phyloP scores from a whole-genome alignment of 371 early-diverging fungal species.

The Smittium culicis region DNA sequence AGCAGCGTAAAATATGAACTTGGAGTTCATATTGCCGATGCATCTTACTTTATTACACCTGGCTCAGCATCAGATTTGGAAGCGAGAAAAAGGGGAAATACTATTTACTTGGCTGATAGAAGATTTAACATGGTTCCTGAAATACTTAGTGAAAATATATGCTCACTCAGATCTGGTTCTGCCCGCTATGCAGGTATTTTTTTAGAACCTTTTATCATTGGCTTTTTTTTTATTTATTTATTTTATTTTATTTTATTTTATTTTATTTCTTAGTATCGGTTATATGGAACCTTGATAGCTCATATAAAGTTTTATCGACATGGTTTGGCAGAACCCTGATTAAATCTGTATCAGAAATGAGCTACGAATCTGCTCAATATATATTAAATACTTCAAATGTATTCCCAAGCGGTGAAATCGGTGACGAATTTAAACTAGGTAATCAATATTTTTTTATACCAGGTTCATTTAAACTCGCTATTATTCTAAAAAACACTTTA shows the following conservation, averaged over 20 bases:
- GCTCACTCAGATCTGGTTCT: conserved; percentile 65
- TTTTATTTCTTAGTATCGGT: conserved; percentile 41
- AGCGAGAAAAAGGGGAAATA: conserved; percentile 78
- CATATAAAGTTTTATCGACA: conserved; percentile 33
- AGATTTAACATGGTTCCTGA: conserved; percentile 96
- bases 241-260: neutral
- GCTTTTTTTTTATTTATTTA: conserved; percentile 22
- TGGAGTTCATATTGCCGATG: conserved; percentile 97
- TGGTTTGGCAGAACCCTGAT: conserved; percentile 80
- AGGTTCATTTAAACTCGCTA: neutral
- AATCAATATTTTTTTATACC: no score
- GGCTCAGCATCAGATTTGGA: conserved; percentile 72
- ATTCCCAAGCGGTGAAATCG: conserved; percentile 17
- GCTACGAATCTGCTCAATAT: conserved; percentile 87
- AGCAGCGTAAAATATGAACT: conserved; percentile 41
- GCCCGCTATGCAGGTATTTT: conserved; percentile 47
- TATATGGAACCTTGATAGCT: conserved; percentile 48
- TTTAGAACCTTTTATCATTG: no score
- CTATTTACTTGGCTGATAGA: conserved; percentile 82
- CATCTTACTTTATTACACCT: conserved; percentile 74
- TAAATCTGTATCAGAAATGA: conserved; percentile 61
- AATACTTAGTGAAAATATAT: conserved; percentile 78
- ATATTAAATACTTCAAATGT: conserved; percentile 48
- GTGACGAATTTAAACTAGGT: neutral
- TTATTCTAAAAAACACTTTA: no score